These are phyloP conservation scores for Dioscorea alata DNA, from an alignment of 106 monocot species.

Conservation along the genomic window DNA sequence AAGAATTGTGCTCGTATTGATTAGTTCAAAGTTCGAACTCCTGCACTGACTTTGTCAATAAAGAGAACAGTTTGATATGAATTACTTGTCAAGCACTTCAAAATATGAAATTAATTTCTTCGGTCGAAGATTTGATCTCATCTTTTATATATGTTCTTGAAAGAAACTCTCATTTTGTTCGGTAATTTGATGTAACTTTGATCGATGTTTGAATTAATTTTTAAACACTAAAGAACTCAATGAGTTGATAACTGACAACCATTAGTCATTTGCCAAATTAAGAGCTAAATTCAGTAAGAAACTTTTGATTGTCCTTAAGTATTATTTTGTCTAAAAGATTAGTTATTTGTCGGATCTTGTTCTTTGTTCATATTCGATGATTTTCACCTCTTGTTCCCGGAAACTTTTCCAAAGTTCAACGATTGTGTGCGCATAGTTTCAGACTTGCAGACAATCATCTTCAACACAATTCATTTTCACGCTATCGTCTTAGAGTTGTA, in stretches of 20 bases:
- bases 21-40: neutral
- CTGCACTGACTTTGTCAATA: neutral
- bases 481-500: neutral
- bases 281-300: neutral
- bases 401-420: neutral
- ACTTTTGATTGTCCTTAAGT: neutral
- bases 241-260: slow-evolving; percentile 5
- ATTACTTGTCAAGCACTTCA: slow-evolving; percentile 29
- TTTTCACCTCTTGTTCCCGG: neutral
- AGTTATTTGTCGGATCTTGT: neutral
- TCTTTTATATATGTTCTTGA: neutral
- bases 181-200: slow-evolving; percentile 3
- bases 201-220: slow-evolving; percentile 19
- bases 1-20: neutral
- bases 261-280: too few species aligned
- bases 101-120: neutral
- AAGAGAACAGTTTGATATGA: neutral
- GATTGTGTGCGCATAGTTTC: slow-evolving; percentile 14
- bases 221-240: slow-evolving; percentile 6
- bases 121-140: neutral
- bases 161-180: neutral
- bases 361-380: neutral
- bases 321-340: neutral
- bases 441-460: slow-evolving; percentile 4
- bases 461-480: neutral